Evolutionary conservation across 768 basidiomycete genomes (phyloP).

Genomic region (Sarcomyxa edulis): DNA sequence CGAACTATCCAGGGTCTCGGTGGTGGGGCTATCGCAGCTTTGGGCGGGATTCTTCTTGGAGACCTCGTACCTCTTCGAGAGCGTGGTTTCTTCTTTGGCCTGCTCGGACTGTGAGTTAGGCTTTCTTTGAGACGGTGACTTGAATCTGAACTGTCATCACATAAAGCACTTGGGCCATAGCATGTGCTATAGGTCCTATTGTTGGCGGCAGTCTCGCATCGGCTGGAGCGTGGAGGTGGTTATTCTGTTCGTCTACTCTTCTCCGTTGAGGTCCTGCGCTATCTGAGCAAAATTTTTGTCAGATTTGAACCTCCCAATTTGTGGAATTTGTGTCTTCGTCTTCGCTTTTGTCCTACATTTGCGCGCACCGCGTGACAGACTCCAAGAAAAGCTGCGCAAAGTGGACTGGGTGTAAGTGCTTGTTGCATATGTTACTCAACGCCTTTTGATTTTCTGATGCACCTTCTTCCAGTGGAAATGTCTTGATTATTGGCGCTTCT

Average conservation of each 20-base stretch:
- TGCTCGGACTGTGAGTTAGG: slow-evolving; percentile 33
- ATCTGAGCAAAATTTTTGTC: neutral
- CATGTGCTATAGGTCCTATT: slow-evolving; percentile 27
- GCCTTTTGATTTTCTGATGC: neutral
- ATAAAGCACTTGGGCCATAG: slow-evolving; percentile 28
- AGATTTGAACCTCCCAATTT: slow-evolving; percentile 38
- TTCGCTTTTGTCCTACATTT: slow-evolving; percentile 27
- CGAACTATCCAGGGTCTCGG: slow-evolving; percentile 31
- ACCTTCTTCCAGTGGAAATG: slow-evolving; percentile 40
- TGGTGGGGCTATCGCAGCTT: slow-evolving; percentile 31
- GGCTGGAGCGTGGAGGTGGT: slow-evolving; percentile 30
- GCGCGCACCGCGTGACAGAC: slow-evolving; percentile 23
- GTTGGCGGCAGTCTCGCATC: slow-evolving; percentile 29
- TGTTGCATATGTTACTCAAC: neutral
- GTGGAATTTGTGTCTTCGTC: slow-evolving; percentile 18
- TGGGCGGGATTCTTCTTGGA: slow-evolving; percentile 34
- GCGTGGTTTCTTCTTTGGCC: slow-evolving; percentile 31
- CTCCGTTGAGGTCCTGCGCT: neutral
- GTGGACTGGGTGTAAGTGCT: slow-evolving; percentile 39
- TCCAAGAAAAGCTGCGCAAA: slow-evolving; percentile 26
- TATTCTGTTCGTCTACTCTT: slow-evolving; percentile 27
- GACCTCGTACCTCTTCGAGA: slow-evolving; percentile 43
- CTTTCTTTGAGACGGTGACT: neutral
- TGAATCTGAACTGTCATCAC: neutral
- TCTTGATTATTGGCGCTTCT: slow-evolving; percentile 31